Evolutionary conservation across 2,329 filamentous ascomycete species (phyloP).

Genomic region (Leptodontidium sp.): DNA sequence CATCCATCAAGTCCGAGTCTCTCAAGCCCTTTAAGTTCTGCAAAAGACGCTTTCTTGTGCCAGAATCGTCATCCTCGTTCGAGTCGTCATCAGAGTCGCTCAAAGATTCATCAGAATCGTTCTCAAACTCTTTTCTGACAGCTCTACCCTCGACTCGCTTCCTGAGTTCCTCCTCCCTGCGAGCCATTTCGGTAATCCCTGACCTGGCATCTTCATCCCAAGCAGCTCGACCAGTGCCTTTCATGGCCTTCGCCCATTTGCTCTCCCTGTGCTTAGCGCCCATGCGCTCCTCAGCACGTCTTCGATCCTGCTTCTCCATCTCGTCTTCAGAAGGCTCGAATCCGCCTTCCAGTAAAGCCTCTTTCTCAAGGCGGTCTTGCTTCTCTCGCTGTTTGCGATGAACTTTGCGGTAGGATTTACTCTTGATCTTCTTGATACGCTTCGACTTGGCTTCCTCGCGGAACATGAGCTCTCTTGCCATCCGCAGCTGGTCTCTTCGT

Average conservation of each 20-base stretch:
- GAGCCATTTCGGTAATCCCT: conserved; percentile 70
- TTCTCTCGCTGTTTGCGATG: conserved; percentile 81
- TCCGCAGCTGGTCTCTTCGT: conserved; percentile 76
- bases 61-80: conserved; percentile 58
- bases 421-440: conserved; percentile 99
- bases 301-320: conserved; percentile 67
- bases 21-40: conserved; percentile 56
- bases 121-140: conserved; percentile 53
- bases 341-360: conserved; percentile 65
- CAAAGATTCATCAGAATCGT: conserved; percentile 59
- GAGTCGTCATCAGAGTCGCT: conserved; percentile 66
- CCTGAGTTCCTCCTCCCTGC: conserved; percentile 71
- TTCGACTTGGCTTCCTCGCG: conserved; percentile 88
- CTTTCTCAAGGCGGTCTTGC: conserved; percentile 62
- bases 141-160: conserved; percentile 71
- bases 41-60: conserved; percentile 58
- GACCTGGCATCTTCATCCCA: conserved; percentile 77
- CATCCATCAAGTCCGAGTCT: conserved; percentile 56
- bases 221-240: conserved; percentile 67
- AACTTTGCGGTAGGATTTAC: conserved; percentile 90
- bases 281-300: conserved; percentile 74
- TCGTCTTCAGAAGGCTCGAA: conserved; percentile 70
- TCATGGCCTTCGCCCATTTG: conserved; percentile 76
- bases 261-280: conserved; percentile 73
- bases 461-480: conserved; percentile 84